Conservation (phyloP, 2,329 filamentous ascomycete species). For the Phialophora tarda region DNA sequence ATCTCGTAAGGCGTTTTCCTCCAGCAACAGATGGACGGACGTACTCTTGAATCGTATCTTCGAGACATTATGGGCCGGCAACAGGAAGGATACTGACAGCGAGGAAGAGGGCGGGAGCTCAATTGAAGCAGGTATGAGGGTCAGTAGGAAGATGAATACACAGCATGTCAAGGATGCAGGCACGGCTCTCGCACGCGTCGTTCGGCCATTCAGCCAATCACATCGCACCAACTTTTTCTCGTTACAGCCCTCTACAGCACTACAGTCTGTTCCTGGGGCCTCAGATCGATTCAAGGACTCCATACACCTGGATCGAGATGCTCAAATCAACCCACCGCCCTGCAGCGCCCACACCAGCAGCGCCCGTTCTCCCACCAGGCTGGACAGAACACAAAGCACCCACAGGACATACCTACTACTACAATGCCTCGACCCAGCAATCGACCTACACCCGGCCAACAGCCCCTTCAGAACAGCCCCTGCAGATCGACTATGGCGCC, state of each 20-base stretch:
- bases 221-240: conserved; percentile 16
- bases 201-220: conserved; percentile 29
- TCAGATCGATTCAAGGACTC: neutral
- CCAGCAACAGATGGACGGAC: conserved; percentile 44
- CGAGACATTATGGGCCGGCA: conserved; percentile 75
- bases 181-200: conserved; percentile 33
- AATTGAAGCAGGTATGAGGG: conserved; percentile 6
- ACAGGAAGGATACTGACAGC: neutral
- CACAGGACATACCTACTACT: conserved; percentile 82
- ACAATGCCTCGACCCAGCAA: conserved; percentile 78
- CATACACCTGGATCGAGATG: conserved; percentile 54
- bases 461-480: conserved; percentile 42
- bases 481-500: conserved; percentile 38
- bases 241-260: neutral
- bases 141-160: neutral
- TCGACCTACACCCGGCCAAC: conserved; percentile 86
- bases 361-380: conserved; percentile 70
- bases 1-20: neutral
- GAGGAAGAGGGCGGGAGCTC: conserved; percentile 9
- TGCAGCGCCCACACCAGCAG: conserved; percentile 47
- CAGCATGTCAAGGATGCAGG: conserved; percentile 19
- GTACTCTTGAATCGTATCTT: conserved; percentile 95
- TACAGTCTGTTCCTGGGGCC: neutral
- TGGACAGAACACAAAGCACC: conserved; percentile 96
- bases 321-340: conserved; percentile 78